These are phyloP conservation scores for Halocafeteria seosinensis DNA, from an alignment of 108 stramenopile species.

Conservation along the genomic window DNA sequence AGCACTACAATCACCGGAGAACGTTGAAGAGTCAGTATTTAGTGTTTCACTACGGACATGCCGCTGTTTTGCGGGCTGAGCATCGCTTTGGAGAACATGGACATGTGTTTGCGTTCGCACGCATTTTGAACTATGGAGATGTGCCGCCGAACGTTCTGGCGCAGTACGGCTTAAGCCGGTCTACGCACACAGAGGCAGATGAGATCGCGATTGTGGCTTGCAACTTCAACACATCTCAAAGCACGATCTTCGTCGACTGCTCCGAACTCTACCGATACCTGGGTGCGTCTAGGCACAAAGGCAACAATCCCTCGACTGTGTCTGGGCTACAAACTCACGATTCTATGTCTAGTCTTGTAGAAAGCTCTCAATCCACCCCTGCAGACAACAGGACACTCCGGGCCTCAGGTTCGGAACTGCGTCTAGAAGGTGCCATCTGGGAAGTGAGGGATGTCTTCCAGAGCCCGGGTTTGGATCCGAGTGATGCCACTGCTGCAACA, in stretches of 20 bases:
- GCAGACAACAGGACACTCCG: neutral
- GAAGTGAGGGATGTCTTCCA: neutral
- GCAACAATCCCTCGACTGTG: neutral
- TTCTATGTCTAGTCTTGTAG: neutral
- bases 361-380: neutral
- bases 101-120: constrained; percentile 2
- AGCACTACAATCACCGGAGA: neutral
- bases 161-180: neutral
- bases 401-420: neutral
- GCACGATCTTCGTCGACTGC: neutral
- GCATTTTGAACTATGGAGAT: neutral
- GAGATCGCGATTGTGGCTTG: neutral
- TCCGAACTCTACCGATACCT: neutral
- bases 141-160: neutral
- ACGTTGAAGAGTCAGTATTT: neutral
- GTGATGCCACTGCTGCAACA: neutral
- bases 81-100: neutral
- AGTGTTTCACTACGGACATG: neutral
- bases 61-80: neutral
- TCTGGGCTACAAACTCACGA: neutral
- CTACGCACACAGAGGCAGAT: neutral
- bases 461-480: neutral
- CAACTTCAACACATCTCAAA: neutral
- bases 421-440: neutral
- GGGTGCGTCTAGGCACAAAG: too few species aligned